Base-by-base conservation (phyloP, 257 asterid species). In the Solanum phureja region DNA sequence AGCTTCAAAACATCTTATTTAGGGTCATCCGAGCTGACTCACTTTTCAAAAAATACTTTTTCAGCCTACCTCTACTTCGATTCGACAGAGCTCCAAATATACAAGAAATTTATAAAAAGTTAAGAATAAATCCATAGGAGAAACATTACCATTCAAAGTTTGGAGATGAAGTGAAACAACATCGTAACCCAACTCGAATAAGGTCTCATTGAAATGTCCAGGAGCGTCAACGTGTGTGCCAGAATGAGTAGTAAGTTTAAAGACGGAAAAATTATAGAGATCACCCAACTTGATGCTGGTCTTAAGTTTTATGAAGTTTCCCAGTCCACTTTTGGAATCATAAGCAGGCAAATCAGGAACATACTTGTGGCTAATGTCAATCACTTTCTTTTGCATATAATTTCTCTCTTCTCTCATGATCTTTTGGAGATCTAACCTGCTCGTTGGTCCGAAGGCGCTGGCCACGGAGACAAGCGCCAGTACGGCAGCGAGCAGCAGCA, bases 141-240 rank as follows among this genome's bases (percentile, higher is more conserved):
- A 13, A 24, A 27, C 24, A 79, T 14, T 68, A 87, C 89, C 89
- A 21, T 87, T 87, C 68, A 87, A 74, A 14, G 83, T 87, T 38
- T 34, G 66, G 31, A 87, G 89, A 37, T 87, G 37, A 14, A 87
- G 83, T 14, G 89, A 87, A 37, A 37, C 84, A 23, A 71, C 87
- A 35, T 83, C 84, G 8, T 27, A 71, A 35, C 88, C 83, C 29
- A 42, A 13, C 19, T 86, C 88, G n/a, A 86, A 40, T 4, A 86
- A 40, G 6, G 71, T 86, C 8, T 86, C 83, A 35, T 71, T 86
- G 71, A 86, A 86, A 68, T 86, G 83, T 27, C 79, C 86, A 33
- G 82, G 86, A 64, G 87, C 89, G 34, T 87, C 82, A 16, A 44
- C 84, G 11, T 83, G 89, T 6, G 87, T 83, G 29, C 89, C 89